These are phyloP conservation scores for Kwoniella botswanensis DNA, from an alignment of 768 basidiomycete genomes.

Conservation along the genomic window DNA sequence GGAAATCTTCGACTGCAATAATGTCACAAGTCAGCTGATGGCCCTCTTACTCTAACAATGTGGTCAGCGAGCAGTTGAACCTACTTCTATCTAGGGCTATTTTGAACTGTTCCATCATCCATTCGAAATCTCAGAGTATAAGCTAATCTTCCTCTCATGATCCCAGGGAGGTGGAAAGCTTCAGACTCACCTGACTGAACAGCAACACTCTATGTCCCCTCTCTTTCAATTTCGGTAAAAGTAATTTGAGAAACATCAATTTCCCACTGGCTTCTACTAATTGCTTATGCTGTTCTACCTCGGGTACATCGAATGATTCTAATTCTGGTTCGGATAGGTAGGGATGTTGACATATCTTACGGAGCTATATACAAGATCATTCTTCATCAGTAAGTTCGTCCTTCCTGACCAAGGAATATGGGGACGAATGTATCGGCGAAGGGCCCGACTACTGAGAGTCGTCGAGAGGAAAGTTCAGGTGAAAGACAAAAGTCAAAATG, in stretches of 20 bases:
- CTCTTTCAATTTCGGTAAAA: conserved; percentile 81
- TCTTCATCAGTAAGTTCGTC: conserved; percentile 11
- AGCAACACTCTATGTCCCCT: conserved; percentile 86
- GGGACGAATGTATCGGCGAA: too few species aligned
- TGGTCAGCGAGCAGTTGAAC: conserved; percentile 1
- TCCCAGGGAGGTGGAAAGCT: background rate
- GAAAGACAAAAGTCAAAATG: background rate
- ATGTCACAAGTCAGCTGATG: background rate
- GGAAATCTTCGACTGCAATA: conserved; percentile 75
- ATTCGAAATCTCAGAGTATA: background rate
- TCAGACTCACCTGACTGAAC: conserved; percentile 76
- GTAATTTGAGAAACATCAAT: conserved; percentile 72
- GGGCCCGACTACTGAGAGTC: too few species aligned
- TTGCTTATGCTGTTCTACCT: conserved; percentile 72
- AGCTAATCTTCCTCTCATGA: background rate
- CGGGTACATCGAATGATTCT: conserved; percentile 70
- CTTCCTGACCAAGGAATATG: background rate
- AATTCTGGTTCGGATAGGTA: conserved; percentile 81
- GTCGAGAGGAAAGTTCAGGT: background rate
- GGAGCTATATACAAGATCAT: conserved; percentile 29
- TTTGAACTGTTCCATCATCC: conserved; percentile 68
- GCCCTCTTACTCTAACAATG: too few species aligned
- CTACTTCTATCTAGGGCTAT: conserved; percentile 75
- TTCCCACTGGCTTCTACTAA: conserved; percentile 86
- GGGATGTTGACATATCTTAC: conserved; percentile 71